Base-by-base conservation (phyloP, 805 yeast genomes). In the Pichia cabralensis region DNA sequence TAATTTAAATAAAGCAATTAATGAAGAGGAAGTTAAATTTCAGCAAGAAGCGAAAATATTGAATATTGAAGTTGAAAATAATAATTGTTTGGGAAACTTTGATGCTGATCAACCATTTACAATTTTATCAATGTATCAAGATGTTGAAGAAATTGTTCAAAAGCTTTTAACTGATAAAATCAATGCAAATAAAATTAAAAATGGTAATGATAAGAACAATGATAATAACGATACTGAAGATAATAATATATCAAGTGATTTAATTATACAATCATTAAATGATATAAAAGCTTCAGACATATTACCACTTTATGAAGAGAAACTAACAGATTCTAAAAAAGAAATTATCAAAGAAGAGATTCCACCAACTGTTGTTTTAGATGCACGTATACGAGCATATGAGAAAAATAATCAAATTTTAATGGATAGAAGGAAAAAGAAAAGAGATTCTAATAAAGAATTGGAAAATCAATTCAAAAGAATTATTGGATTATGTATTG, bases 21-120 rank as follows among this genome's bases (percentile, higher is more conserved):
- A 61, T 10, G 80, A 73, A 32, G 88, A 81, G 43, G 77, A 78
- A 39, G 58, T 59, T 15, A 62, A 66, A 37, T 80, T 80, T 55
- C 51, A 62, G 23, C 60, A 63, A 30, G 60, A 56, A 30, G 53
- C 56, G 1, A 48, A 55, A 33, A 48, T 49, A 26, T 40, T 58
- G 20, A 53, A 56, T 13, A 36, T 55, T 29, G 52, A 59, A n/a
- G 28, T 55, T 21, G 48, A 43, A 28, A 56, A 51, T 56, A 61
- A 48, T 49, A 50, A 53, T 44, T 66, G 56, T 40, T 70, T 69
- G 17, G 78, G 76, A 18, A 75, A 69, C 37, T 79, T 75, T 47
- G 89, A 81, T 55, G 89, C 95, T 0, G 96, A 88, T 57, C 89
- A 83, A 50, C 95, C 96, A n/a, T 89, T 84, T 56, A 68, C 80